Conservation (phyloP, 306 rosid genomes). For the Adenanthera pavonina region DNA sequence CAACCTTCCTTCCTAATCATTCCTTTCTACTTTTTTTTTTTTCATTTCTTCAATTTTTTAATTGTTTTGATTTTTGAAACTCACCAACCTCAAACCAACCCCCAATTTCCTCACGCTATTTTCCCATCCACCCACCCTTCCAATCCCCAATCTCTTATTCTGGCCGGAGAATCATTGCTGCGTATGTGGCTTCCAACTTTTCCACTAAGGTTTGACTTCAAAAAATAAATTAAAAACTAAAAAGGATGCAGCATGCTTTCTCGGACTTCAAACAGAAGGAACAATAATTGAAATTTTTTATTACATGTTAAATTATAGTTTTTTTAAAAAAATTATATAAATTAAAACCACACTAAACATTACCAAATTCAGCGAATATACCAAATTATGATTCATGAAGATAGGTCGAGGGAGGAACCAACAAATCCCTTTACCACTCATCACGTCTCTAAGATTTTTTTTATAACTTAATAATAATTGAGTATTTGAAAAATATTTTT, state of each 20-base stretch:
- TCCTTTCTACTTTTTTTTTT: neutral
- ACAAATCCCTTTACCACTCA: no score
- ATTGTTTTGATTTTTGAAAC: neutral
- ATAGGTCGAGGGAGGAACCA: no score
- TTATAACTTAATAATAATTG: no score
- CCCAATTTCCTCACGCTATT: neutral
- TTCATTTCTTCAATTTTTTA: neutral
- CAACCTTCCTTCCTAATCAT: neutral
- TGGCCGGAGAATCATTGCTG: neutral
- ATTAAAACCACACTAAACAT: neutral
- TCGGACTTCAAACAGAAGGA: neutral
- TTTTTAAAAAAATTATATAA: no score
- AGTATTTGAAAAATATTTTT: no score
- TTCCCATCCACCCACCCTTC: neutral
- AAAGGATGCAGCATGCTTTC: neutral
- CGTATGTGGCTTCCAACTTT: neutral
- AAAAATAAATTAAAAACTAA: neutral
- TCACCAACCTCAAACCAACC: constrained; percentile 9
- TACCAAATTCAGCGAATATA: no score
- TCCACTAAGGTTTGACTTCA: neutral
- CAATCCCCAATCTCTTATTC: neutral
- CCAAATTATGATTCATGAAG: no score
- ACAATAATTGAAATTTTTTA: neutral
- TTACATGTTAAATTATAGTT: no score
- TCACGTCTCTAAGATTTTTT: no score